A percentile compares a stretch with the other conserved stretches of the same genome.
Evolutionary conservation across 495 filamentous ascomycete species (phyloP).

Genomic region (Lepraria neglecta): DNA sequence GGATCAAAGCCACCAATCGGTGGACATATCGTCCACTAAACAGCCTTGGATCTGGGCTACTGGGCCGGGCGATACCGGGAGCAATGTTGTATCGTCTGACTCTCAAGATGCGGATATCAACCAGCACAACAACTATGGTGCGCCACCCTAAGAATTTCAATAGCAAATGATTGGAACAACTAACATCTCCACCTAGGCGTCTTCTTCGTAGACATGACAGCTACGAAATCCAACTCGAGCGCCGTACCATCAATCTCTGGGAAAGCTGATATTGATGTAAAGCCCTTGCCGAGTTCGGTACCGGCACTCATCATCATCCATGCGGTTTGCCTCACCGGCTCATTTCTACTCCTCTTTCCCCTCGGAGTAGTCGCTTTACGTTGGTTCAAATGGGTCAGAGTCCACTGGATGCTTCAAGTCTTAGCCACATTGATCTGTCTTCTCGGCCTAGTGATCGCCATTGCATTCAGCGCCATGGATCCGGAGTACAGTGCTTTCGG

Average conservation of each 20-base stretch:
- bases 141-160: not conserved
- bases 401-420: conserved; percentile 14
- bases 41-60: conserved; percentile 17
- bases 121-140: conserved; percentile 13
- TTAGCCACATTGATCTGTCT: not conserved
- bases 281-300: not conserved
- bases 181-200: not conserved
- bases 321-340: conserved; percentile 7
- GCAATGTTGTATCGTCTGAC: not conserved
- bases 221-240: conserved; percentile 4
- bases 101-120: not conserved
- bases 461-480: conserved; percentile 8
- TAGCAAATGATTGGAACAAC: not conserved
- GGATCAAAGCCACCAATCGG: not conserved
- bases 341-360: conserved; percentile 16
- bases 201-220: conserved; percentile 13
- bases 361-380: conserved; percentile 5
- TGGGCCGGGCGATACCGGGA: conserved; percentile 12
- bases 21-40: not conserved
- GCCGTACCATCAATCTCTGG: conserved; percentile 3
- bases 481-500: conserved; percentile 8
- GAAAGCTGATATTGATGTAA: not conserved
- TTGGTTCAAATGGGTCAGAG: conserved; percentile 6
- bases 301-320: conserved; percentile 4
- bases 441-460: not conserved